These are phyloP conservation scores for Caulochytrium protostelioides DNA, from an alignment of 371 early-diverging fungal species.

Conservation along the genomic window DNA sequence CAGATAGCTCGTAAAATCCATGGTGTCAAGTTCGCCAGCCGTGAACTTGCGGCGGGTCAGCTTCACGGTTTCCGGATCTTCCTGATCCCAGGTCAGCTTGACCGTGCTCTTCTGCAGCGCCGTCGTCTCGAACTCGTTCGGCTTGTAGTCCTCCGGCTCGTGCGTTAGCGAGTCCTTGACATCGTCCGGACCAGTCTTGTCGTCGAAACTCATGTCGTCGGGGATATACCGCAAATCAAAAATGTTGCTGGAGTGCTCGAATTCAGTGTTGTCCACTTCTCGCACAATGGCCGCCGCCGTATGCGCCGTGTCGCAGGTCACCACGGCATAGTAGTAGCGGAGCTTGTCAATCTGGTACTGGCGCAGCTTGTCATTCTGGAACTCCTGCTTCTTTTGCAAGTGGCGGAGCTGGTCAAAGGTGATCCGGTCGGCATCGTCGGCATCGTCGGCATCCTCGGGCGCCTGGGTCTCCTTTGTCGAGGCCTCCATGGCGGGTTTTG, in stretches of 20 bases:
- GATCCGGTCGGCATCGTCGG: constrained; percentile 36
- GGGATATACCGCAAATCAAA: constrained; percentile 95
- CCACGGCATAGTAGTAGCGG: constrained; percentile 81
- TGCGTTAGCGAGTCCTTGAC: constrained; percentile 15
- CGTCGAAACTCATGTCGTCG: constrained; percentile 67
- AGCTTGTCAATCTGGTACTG: constrained; percentile 84
- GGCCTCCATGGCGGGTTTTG: too few relatives aligned
- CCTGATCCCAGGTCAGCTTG: constrained; percentile 89
- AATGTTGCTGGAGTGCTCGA: constrained; percentile 75
- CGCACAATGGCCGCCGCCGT: constrained; percentile 66
- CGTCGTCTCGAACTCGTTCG: constrained; percentile 54
- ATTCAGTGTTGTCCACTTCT: constrained; percentile 82
- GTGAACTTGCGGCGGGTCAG: constrained; percentile 61
- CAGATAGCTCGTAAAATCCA: constrained; percentile 75
- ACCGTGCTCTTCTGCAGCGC: constrained; percentile 83
- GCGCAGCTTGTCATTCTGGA: constrained; percentile 61
- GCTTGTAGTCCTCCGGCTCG: constrained; percentile 60
- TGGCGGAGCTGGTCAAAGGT: constrained; percentile 61
- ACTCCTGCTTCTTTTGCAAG: constrained; percentile 62
- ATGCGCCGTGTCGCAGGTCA: constrained; percentile 65
- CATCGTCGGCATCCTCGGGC: constrained; percentile 1
- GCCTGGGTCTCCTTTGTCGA: background rate
- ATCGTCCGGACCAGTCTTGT: constrained; percentile 15
- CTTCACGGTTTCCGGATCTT: constrained; percentile 62
- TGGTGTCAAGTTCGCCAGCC: constrained; percentile 62